phyloP scores from a whole-genome alignment of 257 asterid species.

The Solanum sitiens region DNA sequence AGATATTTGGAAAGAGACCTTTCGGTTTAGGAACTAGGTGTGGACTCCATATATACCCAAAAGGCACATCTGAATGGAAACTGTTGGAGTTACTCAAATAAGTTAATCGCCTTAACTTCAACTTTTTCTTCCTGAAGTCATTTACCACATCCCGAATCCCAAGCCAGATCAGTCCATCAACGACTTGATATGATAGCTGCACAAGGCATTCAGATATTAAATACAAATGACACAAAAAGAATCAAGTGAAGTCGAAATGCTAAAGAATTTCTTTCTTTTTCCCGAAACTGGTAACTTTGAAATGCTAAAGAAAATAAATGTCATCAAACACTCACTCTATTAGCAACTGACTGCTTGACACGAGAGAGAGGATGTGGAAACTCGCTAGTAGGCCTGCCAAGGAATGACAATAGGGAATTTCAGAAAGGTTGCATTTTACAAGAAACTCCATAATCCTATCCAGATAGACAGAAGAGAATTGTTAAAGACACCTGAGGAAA shows the following conservation, averaged over 20 bases:
- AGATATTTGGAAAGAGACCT: conserved; percentile 24
- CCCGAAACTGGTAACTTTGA: neutral
- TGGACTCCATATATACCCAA: conserved; percentile 95
- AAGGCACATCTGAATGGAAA: conserved; percentile 41
- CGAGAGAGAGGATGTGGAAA: conserved; percentile 98
- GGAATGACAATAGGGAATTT: neutral
- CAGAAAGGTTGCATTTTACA: neutral
- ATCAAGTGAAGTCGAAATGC: neutral
- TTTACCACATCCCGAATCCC: conserved; percentile 88
- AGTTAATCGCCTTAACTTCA: conserved; percentile 66
- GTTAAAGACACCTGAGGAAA: neutral
- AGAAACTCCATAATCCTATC: neutral
- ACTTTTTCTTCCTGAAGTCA: conserved; percentile 75
- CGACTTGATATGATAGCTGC: conserved; percentile 85
- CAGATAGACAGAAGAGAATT: neutral
- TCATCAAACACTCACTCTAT: conserved; percentile 47
- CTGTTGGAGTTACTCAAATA: conserved; percentile 60
- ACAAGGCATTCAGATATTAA: conserved; percentile 4
- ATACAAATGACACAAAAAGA: neutral
- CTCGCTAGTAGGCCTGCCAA: conserved; percentile 74
- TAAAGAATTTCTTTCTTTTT: neutral
- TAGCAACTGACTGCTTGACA: conserved; percentile 66
- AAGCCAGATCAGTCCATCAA: conserved; percentile 79
- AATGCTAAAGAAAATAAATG: conserved; percentile 1
- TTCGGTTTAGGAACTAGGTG: conserved; percentile 92